Percentiles rank a stretch among this genome's conserved stretches.
These are phyloP conservation scores for Plectosphaerella plurivora DNA, from an alignment of 2,329 filamentous ascomycete species.

Conservation along the genomic window DNA sequence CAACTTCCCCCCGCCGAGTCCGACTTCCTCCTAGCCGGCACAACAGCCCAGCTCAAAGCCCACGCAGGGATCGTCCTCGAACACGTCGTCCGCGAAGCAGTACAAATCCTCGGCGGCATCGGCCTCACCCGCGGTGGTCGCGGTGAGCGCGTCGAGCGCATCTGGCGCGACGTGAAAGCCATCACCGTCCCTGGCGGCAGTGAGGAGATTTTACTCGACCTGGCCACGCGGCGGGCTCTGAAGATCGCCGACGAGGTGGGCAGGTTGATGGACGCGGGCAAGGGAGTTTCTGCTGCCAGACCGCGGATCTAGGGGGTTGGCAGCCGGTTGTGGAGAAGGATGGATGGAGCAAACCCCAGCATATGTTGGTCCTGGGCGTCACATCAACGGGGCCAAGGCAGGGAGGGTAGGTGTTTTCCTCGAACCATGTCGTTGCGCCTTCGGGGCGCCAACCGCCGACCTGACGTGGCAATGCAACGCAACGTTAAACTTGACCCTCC, in stretches of 20 bases:
- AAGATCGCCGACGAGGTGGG: not conserved
- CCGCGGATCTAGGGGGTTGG: not conserved
- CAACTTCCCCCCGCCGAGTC: constrained; percentile 7
- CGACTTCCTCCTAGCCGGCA: constrained; percentile 19
- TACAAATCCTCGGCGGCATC: constrained; percentile 12
- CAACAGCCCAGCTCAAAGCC: constrained; percentile 13
- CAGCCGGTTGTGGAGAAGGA: not conserved
- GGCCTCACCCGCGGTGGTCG: constrained; percentile 12
- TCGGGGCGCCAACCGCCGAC: too few relatives aligned
- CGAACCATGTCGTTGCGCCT: too few relatives aligned
- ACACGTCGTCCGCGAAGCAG: constrained; percentile 10
- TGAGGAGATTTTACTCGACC: constrained; percentile 13
- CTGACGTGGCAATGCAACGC: too few relatives aligned
- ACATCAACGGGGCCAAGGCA: too few relatives aligned
- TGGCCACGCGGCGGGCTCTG: constrained; percentile 8
- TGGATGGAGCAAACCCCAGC: not conserved
- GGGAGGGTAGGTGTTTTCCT: too few relatives aligned
- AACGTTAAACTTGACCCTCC: too few relatives aligned
- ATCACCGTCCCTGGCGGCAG: constrained; percentile 12
- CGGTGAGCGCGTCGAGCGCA: constrained; percentile 12
- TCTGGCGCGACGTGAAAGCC: constrained; percentile 12
- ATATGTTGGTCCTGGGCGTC: too few relatives aligned
- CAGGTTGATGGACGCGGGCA: not conserved
- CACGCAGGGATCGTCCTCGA: constrained; percentile 12
- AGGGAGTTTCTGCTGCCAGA: not conserved